Base-by-base conservation (phyloP, 2,329 filamentous ascomycete species). In the Penicillium verrucosum region DNA sequence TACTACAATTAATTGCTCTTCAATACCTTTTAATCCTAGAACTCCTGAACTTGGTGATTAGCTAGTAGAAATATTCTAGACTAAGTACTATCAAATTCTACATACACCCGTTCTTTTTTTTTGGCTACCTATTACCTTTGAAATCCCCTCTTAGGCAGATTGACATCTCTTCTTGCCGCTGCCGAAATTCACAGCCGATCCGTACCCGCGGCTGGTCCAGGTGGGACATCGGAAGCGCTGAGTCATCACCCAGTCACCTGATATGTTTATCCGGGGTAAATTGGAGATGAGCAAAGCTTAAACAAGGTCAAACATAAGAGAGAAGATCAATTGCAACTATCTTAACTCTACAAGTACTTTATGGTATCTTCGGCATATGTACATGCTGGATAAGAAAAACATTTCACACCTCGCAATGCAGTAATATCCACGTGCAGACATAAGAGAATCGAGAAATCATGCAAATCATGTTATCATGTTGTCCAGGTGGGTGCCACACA, bases 301-400 rank as follows among this genome's bases (percentile, higher is more conserved):
- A 3, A 1, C 18, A 11, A n/a, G 25, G 10, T 18, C 9, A 43
- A 29, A 18, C 6, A 44, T 29, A 36, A 18, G 27, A 40, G 49
- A 34, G 14, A 25, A 54, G 34, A 48, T 56, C 32, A 54, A 43
- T 46, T 38, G 18, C 7, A 16, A 18, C 29, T 38, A 52, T 45
- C 46, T 52, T 60, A 52, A 51, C 43, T 52, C 47, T 43, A 47
- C 27, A 36, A 42, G 38, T 37, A 45, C 48, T 53, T 46, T 58
- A 45, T 67, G 58, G 61, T 69, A 66, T 68, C 65, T 63, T 60
- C 56, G 49, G 40, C 53, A 36, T 66, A 67, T 67, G 57, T 67
- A 65, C 63, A 66, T 48, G 47, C 36, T 51, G 30, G 34, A 43
- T 51, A 40, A 43, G 18, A 47, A 51, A 62, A 56, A 57, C 12